phyloP scores from a whole-genome alignment of 208 protist genomes.

The Trichomonas gallinae region DNA sequence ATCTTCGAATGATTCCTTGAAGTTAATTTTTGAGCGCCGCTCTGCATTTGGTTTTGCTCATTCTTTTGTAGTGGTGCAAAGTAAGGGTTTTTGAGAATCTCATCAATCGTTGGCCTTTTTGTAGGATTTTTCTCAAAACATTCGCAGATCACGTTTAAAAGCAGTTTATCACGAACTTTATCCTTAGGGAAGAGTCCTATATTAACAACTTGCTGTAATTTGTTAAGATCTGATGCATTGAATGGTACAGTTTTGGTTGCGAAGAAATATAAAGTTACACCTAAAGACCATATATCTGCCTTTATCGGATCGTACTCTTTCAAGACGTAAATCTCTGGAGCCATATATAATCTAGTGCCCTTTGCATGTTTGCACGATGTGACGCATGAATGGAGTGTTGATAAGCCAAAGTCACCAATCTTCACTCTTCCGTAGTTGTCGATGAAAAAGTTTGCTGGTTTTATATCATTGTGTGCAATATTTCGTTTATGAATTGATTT shows the following conservation, averaged over 20 bases:
- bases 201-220: neutral
- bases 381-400: neutral
- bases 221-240: neutral
- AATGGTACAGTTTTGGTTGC: neutral
- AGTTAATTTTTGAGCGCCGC: no score
- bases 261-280: neutral
- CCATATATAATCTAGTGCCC: neutral
- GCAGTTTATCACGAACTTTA: neutral
- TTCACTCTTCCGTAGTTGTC: neutral
- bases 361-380: neutral
- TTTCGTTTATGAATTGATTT: constrained; percentile 49
- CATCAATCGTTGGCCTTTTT: neutral
- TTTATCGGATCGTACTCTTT: neutral
- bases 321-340: neutral
- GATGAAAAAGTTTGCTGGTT: neutral
- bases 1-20: no score
- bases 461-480: constrained; percentile 49
- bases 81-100: neutral
- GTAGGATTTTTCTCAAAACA: neutral
- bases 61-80: neutral
- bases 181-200: neutral
- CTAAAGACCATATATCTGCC: constrained; percentile 27
- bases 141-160: neutral
- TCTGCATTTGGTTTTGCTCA: no score
- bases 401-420: neutral